Conservation (phyloP, 2,329 filamentous ascomycete genomes). For the Seiridium unicorne region DNA sequence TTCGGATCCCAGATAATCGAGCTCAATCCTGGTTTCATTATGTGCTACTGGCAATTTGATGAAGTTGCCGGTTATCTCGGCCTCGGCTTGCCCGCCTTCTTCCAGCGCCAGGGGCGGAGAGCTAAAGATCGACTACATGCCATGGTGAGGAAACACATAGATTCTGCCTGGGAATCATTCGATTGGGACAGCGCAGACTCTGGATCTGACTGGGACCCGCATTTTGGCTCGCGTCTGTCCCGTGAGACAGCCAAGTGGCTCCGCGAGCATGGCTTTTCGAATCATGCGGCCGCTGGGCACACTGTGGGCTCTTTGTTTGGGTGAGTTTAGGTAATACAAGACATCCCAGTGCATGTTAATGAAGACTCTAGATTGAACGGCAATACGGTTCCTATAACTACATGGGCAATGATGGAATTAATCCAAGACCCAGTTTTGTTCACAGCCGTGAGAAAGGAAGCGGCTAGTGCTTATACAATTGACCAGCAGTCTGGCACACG, state of each 20-base stretch:
- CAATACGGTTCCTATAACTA: constrained; percentile 24
- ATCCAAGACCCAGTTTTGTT: constrained; percentile 18
- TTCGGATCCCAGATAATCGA: constrained; percentile 12
- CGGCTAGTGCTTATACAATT: constrained; percentile 1
- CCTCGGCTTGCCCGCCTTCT: constrained; percentile 18
- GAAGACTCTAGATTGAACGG: background rate
- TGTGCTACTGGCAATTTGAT: constrained; percentile 18
- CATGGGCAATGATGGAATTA: constrained; percentile 26
- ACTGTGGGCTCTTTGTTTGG: constrained; percentile 1
- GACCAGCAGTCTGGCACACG: background rate
- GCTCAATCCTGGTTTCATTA: constrained; percentile 10
- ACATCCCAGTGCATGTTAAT: too few species aligned
- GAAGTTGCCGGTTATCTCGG: background rate
- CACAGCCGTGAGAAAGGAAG: constrained; percentile 16
- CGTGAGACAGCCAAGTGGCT: constrained; percentile 17
- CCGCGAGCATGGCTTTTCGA: constrained; percentile 13
- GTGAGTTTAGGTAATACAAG: constrained; percentile 3
- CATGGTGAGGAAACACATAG: constrained; percentile 11
- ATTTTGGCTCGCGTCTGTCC: constrained; percentile 19
- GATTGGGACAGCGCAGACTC: constrained; percentile 12
- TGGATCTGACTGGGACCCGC: constrained; percentile 23
- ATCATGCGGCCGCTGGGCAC: background rate
- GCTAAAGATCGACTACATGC: constrained; percentile 14
- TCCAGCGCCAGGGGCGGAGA: constrained; percentile 12
- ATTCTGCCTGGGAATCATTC: constrained; percentile 10